phyloP scores from a whole-genome alignment of 495 filamentous ascomycete genomes.

The Aspergillus sclerotioniger region DNA sequence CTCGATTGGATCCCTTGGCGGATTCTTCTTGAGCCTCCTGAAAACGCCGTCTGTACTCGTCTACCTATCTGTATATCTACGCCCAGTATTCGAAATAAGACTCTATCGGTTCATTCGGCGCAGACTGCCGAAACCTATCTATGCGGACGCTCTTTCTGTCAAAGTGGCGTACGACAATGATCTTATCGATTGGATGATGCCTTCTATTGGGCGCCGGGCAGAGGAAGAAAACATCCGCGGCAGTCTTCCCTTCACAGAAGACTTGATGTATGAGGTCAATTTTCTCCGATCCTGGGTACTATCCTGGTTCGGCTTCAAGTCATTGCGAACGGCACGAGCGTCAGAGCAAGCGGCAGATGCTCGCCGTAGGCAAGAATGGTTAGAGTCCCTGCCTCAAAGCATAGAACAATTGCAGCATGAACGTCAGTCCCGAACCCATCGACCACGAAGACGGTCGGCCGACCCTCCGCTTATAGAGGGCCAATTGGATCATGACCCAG shows the following conservation, averaged over 20 bases:
- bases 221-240: slow-evolving; percentile 42
- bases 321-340: slow-evolving; percentile 9
- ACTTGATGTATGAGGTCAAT: slow-evolving; percentile 36
- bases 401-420: slow-evolving; percentile 35
- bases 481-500: background rate
- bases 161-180: slow-evolving; percentile 48
- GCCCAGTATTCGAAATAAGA: slow-evolving; percentile 42
- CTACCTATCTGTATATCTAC: slow-evolving; percentile 38
- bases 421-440: slow-evolving; percentile 22
- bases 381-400: slow-evolving; percentile 28
- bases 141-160: slow-evolving; percentile 46
- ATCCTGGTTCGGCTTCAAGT: slow-evolving; percentile 31
- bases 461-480: slow-evolving; percentile 11
- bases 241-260: slow-evolving; percentile 38
- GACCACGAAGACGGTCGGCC: slow-evolving; percentile 4
- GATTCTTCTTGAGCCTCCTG: slow-evolving; percentile 27
- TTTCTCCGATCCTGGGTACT: slow-evolving; percentile 34
- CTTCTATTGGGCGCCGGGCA: slow-evolving; percentile 40
- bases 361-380: slow-evolving; percentile 22
- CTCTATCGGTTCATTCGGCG: slow-evolving; percentile 45
- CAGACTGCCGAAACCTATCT: slow-evolving; percentile 41
- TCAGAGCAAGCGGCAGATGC: slow-evolving; percentile 18
- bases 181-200: slow-evolving; percentile 48
- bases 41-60: slow-evolving; percentile 36
- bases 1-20: slow-evolving; percentile 29